Evolutionary conservation across 768 basidiomycete genomes (phyloP).

Genomic region (Xerocomus brunneocitrinus): DNA sequence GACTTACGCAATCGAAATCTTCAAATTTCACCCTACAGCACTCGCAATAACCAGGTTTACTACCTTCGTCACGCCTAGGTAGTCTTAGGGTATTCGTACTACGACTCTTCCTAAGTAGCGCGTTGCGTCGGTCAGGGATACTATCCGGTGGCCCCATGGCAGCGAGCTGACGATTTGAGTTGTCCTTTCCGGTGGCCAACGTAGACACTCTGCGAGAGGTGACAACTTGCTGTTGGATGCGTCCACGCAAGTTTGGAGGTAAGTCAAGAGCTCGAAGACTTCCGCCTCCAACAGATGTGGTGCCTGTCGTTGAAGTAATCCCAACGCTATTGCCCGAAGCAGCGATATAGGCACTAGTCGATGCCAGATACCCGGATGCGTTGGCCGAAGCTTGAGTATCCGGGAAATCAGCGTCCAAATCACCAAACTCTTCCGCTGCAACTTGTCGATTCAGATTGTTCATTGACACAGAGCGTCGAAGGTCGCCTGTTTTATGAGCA

Average conservation of each 20-base stretch:
- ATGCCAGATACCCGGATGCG: conserved; percentile 67
- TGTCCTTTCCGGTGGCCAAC: conserved; percentile 23
- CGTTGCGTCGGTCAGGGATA: conserved; percentile 49
- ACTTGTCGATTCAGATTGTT: conserved; percentile 63
- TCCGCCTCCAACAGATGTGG: conserved; percentile 60
- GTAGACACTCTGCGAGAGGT: conserved; percentile 54
- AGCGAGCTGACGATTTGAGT: conserved; percentile 27
- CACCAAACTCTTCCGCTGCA: conserved; percentile 40
- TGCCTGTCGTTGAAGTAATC: conserved; percentile 87
- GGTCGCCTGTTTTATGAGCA: conserved; percentile 42
- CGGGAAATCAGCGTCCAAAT: conserved; percentile 36
- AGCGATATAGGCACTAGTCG: conserved; percentile 64
- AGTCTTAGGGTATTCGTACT: conserved; percentile 76
- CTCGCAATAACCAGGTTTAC: conserved; percentile 96
- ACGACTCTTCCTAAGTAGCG: conserved; percentile 63
- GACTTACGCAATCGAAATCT: conserved; percentile 71
- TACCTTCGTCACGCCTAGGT: conserved; percentile 77
- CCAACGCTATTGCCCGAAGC: conserved; percentile 95
- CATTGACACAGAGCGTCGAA: conserved; percentile 73
- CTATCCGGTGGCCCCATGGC: conserved; percentile 65
- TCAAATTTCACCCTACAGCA: conserved; percentile 90
- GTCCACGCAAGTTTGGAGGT: conserved; percentile 49
- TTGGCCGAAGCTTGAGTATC: conserved; percentile 50
- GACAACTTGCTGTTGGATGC: conserved; percentile 60
- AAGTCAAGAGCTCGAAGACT: conserved; percentile 45